Evolutionary conservation across 805 yeast species (phyloP), one percentile per base, ranked within the genome.

Genomic region (Pichia scutulata): DNA sequence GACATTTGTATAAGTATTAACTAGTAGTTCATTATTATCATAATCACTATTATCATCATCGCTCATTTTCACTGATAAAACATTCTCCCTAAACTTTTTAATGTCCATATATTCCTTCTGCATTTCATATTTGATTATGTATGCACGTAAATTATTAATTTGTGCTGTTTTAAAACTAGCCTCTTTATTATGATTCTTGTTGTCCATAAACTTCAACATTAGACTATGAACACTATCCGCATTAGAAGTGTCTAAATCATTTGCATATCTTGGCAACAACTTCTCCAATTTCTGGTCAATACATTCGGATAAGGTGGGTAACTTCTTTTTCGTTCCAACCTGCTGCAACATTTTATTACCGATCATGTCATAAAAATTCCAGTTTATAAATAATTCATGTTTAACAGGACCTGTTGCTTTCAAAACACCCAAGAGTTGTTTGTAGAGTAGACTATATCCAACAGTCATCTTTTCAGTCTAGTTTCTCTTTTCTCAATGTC

Each of bases 61-160:
- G 19, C n/a, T n/a, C n/a, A 4, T 6, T 5, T 21, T 39, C 9
- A 44, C 42, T 4, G 44, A 46, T 25, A 43, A 19, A 13, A 23
- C 23, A 22, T n/a, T 12, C 25, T 41, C 44, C 13, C 48, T 33
- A 24, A 23, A 22, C 14, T 33, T 26, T 21, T 24, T 30, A 12
- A 51, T 44, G n/a, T 42, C 46, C 25, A 42, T 19, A 39, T 41
- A 49, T 18, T 48, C 51, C 23, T 21, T 7, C n/a, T 43, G 46
- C 9, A 51, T 48, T 26, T 54, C 56, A 26, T 52, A 41, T 30
- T 41, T 46, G 21, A 46, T 44, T 16, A 54, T 44, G 14, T 51
- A 21, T 2, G 50, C 48, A 21, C 40, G 48, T 6, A 53, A 40
- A 18, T 48, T 47, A 18, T 47, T 48, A n/a, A 33, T n/a, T 33